Conservation (phyloP, 768 basidiomycete species). For the Collybia sordida region DNA sequence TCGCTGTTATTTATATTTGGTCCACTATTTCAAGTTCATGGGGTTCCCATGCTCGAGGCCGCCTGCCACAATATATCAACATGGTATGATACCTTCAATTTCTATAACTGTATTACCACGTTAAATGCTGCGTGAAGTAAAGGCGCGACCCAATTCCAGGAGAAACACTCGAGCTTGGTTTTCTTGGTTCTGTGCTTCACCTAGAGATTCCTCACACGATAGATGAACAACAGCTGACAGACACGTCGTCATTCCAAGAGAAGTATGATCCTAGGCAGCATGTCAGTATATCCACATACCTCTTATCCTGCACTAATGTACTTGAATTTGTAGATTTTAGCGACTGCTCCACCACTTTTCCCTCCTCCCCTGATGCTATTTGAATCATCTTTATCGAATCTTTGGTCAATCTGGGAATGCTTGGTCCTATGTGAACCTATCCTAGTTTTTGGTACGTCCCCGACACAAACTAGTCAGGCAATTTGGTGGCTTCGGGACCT, state of each 20-base stretch:
- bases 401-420: constrained; percentile 94
- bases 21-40: constrained; percentile 71
- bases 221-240: constrained; percentile 74
- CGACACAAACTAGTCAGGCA: constrained; percentile 81
- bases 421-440: constrained; percentile 89
- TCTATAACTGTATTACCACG: constrained; percentile 3
- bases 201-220: constrained; percentile 66
- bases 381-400: constrained; percentile 60
- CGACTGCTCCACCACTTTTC: constrained; percentile 56
- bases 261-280: constrained; percentile 53
- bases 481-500: constrained; percentile 93
- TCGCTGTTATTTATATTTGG: constrained; percentile 65
- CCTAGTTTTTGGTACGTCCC: constrained; percentile 76
- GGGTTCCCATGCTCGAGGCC: constrained; percentile 78
- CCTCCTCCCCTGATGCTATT: constrained; percentile 62
- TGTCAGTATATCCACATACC: constrained; percentile 31
- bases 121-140: constrained; percentile 44
- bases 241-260: constrained; percentile 47
- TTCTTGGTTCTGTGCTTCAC: constrained; percentile 75
- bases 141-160: constrained; percentile 81
- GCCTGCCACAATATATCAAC: constrained; percentile 83
- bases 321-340: constrained; percentile 52
- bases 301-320: constrained; percentile 3
- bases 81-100: constrained; percentile 55
- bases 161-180: constrained; percentile 71